Percentiles rank a stretch among this genome's conserved stretches.
Evolutionary conservation across 192 early-diverging fungal species (phyloP).

Genomic region (Coemansia sp.): DNA sequence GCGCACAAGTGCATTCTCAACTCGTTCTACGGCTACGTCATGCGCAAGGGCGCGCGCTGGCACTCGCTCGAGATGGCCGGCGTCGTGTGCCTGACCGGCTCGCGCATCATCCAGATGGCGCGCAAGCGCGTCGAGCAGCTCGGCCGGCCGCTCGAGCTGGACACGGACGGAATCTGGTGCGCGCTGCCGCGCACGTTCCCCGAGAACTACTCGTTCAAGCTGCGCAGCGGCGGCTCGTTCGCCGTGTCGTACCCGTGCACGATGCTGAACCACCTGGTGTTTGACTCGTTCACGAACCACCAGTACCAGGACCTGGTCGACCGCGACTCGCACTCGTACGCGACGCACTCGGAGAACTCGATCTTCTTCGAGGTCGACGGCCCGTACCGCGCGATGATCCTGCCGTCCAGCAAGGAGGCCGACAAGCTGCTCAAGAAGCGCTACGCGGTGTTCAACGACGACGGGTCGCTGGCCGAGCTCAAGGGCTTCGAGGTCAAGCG

Average conservation of each 20-base stretch:
- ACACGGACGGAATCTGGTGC: slow-evolving; percentile 99
- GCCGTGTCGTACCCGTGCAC: slow-evolving; percentile 96
- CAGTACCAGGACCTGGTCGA: slow-evolving; percentile 89
- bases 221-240: slow-evolving; percentile 75
- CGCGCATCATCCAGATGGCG: slow-evolving; percentile 97
- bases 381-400: slow-evolving; percentile 97
- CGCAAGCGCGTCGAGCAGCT: slow-evolving; percentile 87
- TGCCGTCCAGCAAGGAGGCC: slow-evolving; percentile 92
- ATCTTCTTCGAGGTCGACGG: slow-evolving; percentile 99
- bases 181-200: slow-evolving; percentile 91
- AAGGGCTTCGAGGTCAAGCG: slow-evolving; percentile 99
- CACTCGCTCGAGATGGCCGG: slow-evolving; percentile 99
- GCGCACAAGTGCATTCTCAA: slow-evolving; percentile 96
- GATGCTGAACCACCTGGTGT: slow-evolving; percentile 97
- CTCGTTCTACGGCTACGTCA: slow-evolving; percentile 99
- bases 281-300: slow-evolving; percentile 94
- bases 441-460: slow-evolving; percentile 96
- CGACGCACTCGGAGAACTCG: slow-evolving; percentile 81
- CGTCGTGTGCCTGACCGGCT: slow-evolving; percentile 94
- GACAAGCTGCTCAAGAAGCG: slow-evolving; percentile 98
- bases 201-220: slow-evolving; percentile 85
- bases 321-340: slow-evolving; percentile 59
- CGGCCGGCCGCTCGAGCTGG: slow-evolving; percentile 92
- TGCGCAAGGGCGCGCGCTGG: slow-evolving; percentile 98
- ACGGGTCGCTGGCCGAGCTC: slow-evolving; percentile 91